These are phyloP conservation scores for Turnera subulata DNA, from an alignment of 345 rosid species.

Conservation along the genomic window DNA sequence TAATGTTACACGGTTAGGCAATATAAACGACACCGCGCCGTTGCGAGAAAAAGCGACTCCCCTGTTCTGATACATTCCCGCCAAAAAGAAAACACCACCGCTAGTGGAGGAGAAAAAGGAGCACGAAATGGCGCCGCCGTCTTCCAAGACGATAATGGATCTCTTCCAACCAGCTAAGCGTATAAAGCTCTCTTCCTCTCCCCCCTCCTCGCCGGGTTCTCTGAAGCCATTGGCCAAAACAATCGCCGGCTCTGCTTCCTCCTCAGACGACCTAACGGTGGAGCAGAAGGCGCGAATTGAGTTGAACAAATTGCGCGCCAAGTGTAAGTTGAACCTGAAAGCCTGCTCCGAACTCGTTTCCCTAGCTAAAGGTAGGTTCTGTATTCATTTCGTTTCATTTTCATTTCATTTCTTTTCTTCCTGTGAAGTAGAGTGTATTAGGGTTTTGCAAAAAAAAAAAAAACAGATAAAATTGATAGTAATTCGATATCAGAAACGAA, in stretches of 20 bases:
- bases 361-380: conserved; percentile 36
- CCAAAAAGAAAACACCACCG: background rate
- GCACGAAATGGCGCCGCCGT: conserved; percentile 45
- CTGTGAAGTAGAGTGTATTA: background rate
- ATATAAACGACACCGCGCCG: no score
- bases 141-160: conserved; percentile 54
- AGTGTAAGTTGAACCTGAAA: conserved; percentile 63
- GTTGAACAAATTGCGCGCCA: conserved; percentile 57
- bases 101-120: background rate
- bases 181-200: conserved; percentile 36
- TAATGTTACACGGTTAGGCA: no score
- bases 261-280: conserved; percentile 36
- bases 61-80: no score
- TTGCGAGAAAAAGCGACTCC: no score
- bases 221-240: conserved; percentile 13
- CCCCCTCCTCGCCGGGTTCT: conserved; percentile 21
- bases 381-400: background rate
- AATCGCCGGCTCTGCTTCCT: conserved; percentile 13
- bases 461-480: background rate
- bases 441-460: background rate
- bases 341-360: conserved; percentile 55
- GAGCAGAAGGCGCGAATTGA: conserved; percentile 55
- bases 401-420: background rate
- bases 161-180: conserved; percentile 76
- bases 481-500: conserved; percentile 31